Percentiles rank a stretch among this genome's conserved stretches.
These are phyloP conservation scores for Clarireedia hainanense DNA, from an alignment of 2,329 filamentous ascomycete genomes.

Conservation along the genomic window DNA sequence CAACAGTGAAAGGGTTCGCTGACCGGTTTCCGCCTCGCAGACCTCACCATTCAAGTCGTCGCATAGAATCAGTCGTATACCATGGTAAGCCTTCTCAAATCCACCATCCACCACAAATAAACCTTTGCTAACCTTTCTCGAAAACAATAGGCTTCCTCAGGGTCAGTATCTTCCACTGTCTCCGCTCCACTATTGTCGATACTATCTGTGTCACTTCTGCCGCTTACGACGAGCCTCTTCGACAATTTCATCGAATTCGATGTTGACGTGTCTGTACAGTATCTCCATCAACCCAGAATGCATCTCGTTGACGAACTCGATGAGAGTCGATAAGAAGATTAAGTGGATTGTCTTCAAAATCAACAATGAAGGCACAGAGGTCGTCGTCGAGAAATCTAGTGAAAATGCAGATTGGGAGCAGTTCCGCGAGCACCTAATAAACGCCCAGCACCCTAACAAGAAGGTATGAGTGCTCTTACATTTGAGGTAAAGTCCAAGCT, in stretches of 20 bases:
- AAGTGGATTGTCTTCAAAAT: constrained; percentile 89
- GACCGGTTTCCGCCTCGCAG: not conserved
- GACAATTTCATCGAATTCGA: not conserved
- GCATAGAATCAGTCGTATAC: constrained; percentile 8
- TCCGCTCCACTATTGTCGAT: constrained; percentile 15
- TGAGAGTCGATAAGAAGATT: constrained; percentile 74
- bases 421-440: constrained; percentile 71
- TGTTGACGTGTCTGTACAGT: constrained; percentile 37
- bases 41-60: constrained; percentile 3
- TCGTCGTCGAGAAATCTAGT: constrained; percentile 70
- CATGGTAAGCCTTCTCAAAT: constrained; percentile 16
- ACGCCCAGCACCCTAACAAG: constrained; percentile 65
- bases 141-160: constrained; percentile 53
- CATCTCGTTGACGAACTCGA: constrained; percentile 65
- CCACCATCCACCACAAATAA: not conserved
- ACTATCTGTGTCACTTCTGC: constrained; percentile 1
- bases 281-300: constrained; percentile 66
- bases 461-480: constrained; percentile 39
- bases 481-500: not conserved
- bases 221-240: constrained; percentile 1
- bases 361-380: constrained; percentile 73
- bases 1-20: not conserved
- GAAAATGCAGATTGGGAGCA: constrained; percentile 58
- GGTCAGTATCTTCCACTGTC: constrained; percentile 41
- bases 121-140: constrained; percentile 14